Evolutionary conservation across 2,329 filamentous ascomycete genomes (phyloP).

Genomic region (Epichloe glyceriae): DNA sequence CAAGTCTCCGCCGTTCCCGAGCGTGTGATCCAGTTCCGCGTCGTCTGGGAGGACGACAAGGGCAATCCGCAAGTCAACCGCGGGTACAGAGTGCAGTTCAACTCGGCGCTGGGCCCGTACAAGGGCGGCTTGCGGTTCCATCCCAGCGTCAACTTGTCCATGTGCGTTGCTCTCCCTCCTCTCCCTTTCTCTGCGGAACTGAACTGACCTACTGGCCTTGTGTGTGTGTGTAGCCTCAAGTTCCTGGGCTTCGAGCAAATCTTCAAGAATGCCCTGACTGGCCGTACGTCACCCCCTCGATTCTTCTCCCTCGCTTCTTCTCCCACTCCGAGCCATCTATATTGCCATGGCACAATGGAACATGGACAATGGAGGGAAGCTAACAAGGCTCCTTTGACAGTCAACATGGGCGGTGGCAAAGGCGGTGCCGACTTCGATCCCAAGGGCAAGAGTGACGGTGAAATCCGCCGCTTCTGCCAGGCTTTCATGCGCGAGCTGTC

Average conservation of each 20-base stretch:
- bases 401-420: constrained; percentile 86
- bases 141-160: constrained; percentile 67
- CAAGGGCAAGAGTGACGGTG: constrained; percentile 94
- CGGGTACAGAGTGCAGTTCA: constrained; percentile 95
- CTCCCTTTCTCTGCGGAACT: not conserved
- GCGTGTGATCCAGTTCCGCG: constrained; percentile 93
- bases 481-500: constrained; percentile 92
- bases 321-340: not conserved
- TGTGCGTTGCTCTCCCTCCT: constrained; percentile 24
- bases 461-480: constrained; percentile 95
- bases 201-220: no score
- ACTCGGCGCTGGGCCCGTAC: constrained; percentile 93
- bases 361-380: not conserved
- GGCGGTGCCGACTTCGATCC: constrained; percentile 97
- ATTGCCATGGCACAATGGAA: not conserved
- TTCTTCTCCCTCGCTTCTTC: no score
- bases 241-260: constrained; percentile 99
- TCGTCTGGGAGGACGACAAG: constrained; percentile 93
- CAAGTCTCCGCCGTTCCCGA: constrained; percentile 82
- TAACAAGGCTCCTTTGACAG: constrained; percentile 10
- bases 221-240: constrained; percentile 50
- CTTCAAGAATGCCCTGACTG: constrained; percentile 98
- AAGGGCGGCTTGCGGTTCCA: constrained; percentile 96
- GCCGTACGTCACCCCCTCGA: constrained; percentile 45
- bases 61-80: constrained; percentile 83